Conservation (phyloP, 1,139 yeast genomes). For the Geotrichum reessii region DNA sequence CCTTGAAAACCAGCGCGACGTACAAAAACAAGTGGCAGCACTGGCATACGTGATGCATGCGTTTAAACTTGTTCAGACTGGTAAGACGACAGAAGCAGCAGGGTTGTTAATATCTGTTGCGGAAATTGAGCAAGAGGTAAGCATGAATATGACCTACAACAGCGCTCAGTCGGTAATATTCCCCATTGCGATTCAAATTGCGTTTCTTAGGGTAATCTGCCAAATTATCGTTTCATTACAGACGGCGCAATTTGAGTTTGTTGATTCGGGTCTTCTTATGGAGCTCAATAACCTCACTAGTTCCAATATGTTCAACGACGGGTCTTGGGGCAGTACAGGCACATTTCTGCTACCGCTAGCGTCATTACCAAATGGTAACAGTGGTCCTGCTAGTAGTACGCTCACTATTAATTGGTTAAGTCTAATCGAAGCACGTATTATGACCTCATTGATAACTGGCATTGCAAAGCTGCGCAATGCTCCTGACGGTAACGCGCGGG, state of each 20-base stretch:
- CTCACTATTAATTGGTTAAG: slow-evolving; percentile 14
- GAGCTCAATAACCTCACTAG: slow-evolving; percentile 4
- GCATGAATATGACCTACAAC: not conserved
- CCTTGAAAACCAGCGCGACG: slow-evolving; percentile 9
- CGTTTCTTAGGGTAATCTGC: slow-evolving; percentile 12
- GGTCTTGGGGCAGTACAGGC: slow-evolving; percentile 13
- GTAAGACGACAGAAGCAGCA: slow-evolving; percentile 1
- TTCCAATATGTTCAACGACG: slow-evolving; percentile 2
- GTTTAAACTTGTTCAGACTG: slow-evolving; percentile 13
- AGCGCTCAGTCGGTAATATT: not conserved
- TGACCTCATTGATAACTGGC: slow-evolving; percentile 11
- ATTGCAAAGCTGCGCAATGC: slow-evolving; percentile 8
- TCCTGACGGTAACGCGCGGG: slow-evolving; percentile 2
- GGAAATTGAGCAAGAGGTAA: slow-evolving; percentile 11
- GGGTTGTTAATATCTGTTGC: slow-evolving; percentile 1
- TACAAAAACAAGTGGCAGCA: slow-evolving; percentile 13
- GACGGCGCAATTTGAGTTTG: slow-evolving; percentile 5
- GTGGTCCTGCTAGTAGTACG: slow-evolving; percentile 4
- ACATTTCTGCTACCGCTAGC: slow-evolving; percentile 6
- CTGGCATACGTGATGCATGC: slow-evolving; percentile 16
- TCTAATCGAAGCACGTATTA: slow-evolving; percentile 9
- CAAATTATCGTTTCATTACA: slow-evolving; percentile 9
- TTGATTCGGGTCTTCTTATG: slow-evolving; percentile 2
- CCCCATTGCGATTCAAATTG: slow-evolving; percentile 10
- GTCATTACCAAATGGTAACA: slow-evolving; percentile 2